Base-by-base conservation (phyloP, 169 alveolate genomes). In the Nephromyces sp. region DNA sequence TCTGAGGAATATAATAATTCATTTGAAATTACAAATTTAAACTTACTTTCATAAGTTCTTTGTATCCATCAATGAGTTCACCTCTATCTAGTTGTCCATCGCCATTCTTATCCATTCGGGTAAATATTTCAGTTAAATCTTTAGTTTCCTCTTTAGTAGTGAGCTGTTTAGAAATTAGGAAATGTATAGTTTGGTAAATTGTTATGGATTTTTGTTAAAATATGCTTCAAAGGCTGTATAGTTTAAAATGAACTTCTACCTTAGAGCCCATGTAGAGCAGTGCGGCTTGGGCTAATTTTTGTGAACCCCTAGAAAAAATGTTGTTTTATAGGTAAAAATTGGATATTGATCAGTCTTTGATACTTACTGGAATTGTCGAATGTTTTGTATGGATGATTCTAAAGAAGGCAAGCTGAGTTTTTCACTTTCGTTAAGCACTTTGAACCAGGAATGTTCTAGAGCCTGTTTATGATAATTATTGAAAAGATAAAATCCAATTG, bases 271-370 rank as follows among this genome's bases (percentile, higher is more conserved):
- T 90, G 81, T 90, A 92, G 32, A 92, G 83, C 71, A 90, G 73
- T 30, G 94, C 95, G 1, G 96, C 97, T 53, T 92, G 95, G 29
- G 94, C 90, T 43, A 93, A 84, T 68, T 91, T 93, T 68, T 86
- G 92, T 30, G 92, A 83, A 53, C 88, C 87, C 80, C 57, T 43
- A n/a, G 25, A n/a, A 43, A n/a, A 43, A 15, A n/a, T 15, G n/a
- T 43, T 43, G 25, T 15, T 43, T 43, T 15, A n/a, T 15, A n/a
- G 15, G n/a, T 43, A n/a, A 43, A 43, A 43, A n/a, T 15, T 43
- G n/a, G n/a, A 15, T 43, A 15, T n/a, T 43, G 57, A 43, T 43
- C n/a, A 43, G n/a, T 15, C 57, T 43, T 43, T n/a, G n/a, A 15
- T 43, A 43, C 57, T 43, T 43, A 43, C 57, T 43, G 57, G 57